Conservation (phyloP, 2,329 filamentous ascomycete species). For the Gliomastix tumulicola region DNA sequence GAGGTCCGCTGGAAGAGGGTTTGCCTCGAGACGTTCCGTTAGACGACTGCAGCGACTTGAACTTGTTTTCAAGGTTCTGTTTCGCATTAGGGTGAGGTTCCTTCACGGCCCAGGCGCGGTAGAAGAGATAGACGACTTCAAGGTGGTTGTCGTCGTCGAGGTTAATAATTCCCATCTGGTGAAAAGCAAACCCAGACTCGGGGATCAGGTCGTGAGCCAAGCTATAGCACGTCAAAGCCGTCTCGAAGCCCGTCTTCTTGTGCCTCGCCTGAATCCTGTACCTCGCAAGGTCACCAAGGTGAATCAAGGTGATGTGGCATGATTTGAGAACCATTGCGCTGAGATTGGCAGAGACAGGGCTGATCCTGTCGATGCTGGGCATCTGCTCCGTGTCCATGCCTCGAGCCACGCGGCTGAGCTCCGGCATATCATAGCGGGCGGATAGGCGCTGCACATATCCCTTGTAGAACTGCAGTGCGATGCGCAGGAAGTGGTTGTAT, state of each 20-base stretch:
- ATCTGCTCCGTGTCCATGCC: constrained; percentile 35
- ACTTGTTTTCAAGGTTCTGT: constrained; percentile 73
- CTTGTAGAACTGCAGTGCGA: constrained; percentile 82
- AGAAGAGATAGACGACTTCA: constrained; percentile 82
- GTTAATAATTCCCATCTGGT: constrained; percentile 85
- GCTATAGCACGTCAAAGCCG: constrained; percentile 76
- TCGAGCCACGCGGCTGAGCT: constrained; percentile 34
- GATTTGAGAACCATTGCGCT: constrained; percentile 59
- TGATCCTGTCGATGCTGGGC: constrained; percentile 32
- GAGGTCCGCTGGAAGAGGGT: constrained; percentile 34
- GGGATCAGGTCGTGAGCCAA: constrained; percentile 76
- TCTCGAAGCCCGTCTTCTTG: constrained; percentile 70
- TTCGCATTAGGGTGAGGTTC: constrained; percentile 69
- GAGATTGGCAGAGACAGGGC: constrained; percentile 40
- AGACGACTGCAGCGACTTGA: constrained; percentile 39
- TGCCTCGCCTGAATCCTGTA: constrained; percentile 72
- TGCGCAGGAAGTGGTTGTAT: constrained; percentile 80
- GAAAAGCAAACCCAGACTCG: constrained; percentile 72
- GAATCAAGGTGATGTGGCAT: constrained; percentile 77
- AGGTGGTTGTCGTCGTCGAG: constrained; percentile 73
- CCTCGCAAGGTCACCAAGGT: constrained; percentile 81
- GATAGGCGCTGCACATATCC: constrained; percentile 75
- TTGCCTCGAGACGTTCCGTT: background rate
- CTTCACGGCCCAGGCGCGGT: constrained; percentile 70
- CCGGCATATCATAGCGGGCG: constrained; percentile 46